Evolutionary conservation across 805 yeast genomes (phyloP).

Genomic region (Kluyveromyces lactis): DNA sequence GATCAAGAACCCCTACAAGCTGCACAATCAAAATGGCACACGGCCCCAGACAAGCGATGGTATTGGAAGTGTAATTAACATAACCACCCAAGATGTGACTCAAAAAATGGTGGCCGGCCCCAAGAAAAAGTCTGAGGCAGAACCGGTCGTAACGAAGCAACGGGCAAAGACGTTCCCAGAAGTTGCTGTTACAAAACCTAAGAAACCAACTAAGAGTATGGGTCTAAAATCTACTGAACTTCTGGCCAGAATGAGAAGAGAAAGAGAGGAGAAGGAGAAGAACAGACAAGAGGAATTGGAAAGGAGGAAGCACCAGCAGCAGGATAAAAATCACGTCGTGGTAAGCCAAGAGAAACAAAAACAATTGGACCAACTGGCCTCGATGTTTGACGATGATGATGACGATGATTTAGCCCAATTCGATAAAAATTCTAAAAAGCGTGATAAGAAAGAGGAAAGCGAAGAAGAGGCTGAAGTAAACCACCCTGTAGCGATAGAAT

Average conservation of each 20-base stretch:
- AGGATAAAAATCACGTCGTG: constrained; percentile 6
- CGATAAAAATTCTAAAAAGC: background rate
- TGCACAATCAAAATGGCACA: constrained; percentile 2
- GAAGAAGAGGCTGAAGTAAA: background rate
- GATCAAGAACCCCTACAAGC: constrained; percentile 15
- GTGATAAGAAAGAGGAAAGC: background rate
- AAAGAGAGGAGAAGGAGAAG: constrained; percentile 24
- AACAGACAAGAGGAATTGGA: constrained; percentile 21
- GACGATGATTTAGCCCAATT: constrained; percentile 10
- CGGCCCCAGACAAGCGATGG: constrained; percentile 13
- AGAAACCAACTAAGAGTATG: constrained; percentile 6
- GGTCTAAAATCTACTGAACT: constrained; percentile 26
- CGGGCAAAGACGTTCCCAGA: constrained; percentile 5
- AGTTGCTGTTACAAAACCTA: background rate
- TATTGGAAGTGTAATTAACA: background rate
- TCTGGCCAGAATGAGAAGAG: constrained; percentile 25
- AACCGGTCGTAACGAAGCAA: constrained; percentile 5
- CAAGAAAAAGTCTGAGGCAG: constrained; percentile 3
- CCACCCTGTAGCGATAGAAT: background rate
- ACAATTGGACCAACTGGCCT: constrained; percentile 23
- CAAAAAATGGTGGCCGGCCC: constrained; percentile 1
- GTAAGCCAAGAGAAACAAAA: constrained; percentile 22
- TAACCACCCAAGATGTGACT: constrained; percentile 3
- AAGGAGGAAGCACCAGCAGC: constrained; percentile 15
- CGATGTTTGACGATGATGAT: constrained; percentile 23